Evolutionary conservation across 805 yeast species (phyloP), one percentile per base, ranked within the genome.

Genomic region (Starmerella stigmatis): DNA sequence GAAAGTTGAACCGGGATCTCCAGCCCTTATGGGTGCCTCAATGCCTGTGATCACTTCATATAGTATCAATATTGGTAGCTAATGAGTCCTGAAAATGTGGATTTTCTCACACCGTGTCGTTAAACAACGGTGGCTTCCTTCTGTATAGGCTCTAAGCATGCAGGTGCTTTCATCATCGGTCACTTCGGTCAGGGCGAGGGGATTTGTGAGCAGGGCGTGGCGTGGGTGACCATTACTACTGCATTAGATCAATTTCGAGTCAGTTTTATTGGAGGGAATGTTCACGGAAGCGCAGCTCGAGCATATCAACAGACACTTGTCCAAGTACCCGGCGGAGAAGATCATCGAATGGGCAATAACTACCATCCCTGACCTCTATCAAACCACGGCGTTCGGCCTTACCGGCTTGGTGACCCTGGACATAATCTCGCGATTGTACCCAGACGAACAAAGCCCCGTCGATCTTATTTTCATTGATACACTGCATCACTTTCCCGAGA

Each of bases 361-460:
- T n/a, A 85, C 94, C 0, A 79, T 88, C 57, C 95, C 95, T 3
- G 70, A 77, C 32, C 67, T 89, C 30, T 88, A 62, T 58, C 97
- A 89, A 64, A 86, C 95, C 2, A 86, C 97, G 0, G 97, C 97
- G 1, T 86, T 89, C 64, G 97, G 97, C 0, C 70, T 89, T 38
- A 84, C 96, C 1, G 97, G 97, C 0, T 65, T 89, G 48, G 94
- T 82, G 25, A 88, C 89, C 11, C 69, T 84, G 34, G 96, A 88
- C 61, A 82, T 88, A 73, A 63, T 88, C 23, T 72, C 81, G 26
- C 75, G 78, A 58, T 55, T 79, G 38, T 48, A 54, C 44, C 47
- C 42, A 6, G 46, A 48, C n/a, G 50, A 48, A 9, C 47, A 53
- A 48, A 61, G 65, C 35, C 72, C 79, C 0, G 68, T 83, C 6